phyloP scores from a whole-genome alignment of 2,329 filamentous ascomycete genomes.

The Fragosphaeria purpurea region DNA sequence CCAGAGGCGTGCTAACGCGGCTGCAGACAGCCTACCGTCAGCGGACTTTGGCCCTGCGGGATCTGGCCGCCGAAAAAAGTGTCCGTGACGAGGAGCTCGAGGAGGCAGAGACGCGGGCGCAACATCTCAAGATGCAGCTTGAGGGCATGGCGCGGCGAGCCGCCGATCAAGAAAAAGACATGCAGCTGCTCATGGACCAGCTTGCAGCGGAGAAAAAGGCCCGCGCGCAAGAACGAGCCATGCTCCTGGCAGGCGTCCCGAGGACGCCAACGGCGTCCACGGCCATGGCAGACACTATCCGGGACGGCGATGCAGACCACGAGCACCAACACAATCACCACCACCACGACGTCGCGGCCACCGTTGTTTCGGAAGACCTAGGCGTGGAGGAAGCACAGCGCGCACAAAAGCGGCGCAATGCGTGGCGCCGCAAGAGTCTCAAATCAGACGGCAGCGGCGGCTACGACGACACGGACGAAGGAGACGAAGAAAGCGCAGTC shows the following conservation, averaged over 20 bases:
- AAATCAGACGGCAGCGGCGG: slow-evolving; percentile 32
- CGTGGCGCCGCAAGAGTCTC: slow-evolving; percentile 24
- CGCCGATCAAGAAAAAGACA: slow-evolving; percentile 41
- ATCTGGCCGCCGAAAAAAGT: slow-evolving; percentile 43
- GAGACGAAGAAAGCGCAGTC: slow-evolving; percentile 38
- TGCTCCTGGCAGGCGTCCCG: slow-evolving; percentile 17
- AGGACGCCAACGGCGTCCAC: neutral
- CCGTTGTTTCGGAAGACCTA: slow-evolving; percentile 38
- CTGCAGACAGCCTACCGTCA: slow-evolving; percentile 51
- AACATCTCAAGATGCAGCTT: slow-evolving; percentile 48
- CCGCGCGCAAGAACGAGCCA: slow-evolving; percentile 27
- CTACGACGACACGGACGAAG: slow-evolving; percentile 36
- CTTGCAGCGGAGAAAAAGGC: slow-evolving; percentile 39
- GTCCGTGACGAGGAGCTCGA: slow-evolving; percentile 45
- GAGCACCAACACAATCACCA: too few species aligned
- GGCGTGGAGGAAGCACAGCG: slow-evolving; percentile 39
- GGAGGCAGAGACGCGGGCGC: slow-evolving; percentile 41
- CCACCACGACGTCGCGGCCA: neutral
- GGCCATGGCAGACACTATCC: neutral
- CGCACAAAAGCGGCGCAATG: slow-evolving; percentile 26
- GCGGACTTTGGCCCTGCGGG: slow-evolving; percentile 38
- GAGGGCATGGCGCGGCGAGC: slow-evolving; percentile 47
- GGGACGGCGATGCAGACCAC: slow-evolving; percentile 4
- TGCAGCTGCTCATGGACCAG: slow-evolving; percentile 34
- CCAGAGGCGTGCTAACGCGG: slow-evolving; percentile 41